Conservation (phyloP, 164 flowering plant genomes). For the Santalum album region DNA sequence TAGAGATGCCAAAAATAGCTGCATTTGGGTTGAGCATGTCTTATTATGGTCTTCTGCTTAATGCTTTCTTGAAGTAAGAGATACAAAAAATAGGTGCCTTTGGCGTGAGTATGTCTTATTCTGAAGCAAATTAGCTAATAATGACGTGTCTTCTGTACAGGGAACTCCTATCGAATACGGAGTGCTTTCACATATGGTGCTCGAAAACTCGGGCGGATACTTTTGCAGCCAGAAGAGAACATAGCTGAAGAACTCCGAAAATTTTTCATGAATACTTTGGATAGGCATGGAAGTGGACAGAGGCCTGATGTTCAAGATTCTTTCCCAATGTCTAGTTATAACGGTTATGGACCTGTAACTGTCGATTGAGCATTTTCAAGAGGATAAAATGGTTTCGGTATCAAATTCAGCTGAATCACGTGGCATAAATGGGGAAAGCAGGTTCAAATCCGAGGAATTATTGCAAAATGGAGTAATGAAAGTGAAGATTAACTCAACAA, state of each 20-base stretch:
- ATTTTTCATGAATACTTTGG: slow-evolving; percentile 49
- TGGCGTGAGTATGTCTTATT: neutral
- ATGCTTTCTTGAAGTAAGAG: too few relatives aligned
- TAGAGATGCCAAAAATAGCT: too few relatives aligned
- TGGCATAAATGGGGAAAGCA: slow-evolving; percentile 3
- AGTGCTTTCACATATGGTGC: slow-evolving; percentile 62
- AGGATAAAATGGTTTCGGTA: slow-evolving; percentile 9
- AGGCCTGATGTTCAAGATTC: slow-evolving; percentile 50
- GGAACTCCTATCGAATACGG: slow-evolving; percentile 53
- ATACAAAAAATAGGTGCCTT: neutral
- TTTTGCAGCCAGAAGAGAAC: slow-evolving; percentile 29
- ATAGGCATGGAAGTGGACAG: slow-evolving; percentile 43
- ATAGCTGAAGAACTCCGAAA: slow-evolving; percentile 31
- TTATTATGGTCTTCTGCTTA: too few relatives aligned
- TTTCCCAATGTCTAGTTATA: slow-evolving; percentile 8
- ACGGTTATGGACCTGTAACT: slow-evolving; percentile 5
- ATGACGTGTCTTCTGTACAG: slow-evolving; percentile 17
- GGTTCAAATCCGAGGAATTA: slow-evolving; percentile 8
- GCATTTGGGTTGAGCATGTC: too few relatives aligned
- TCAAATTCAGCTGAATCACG: slow-evolving; percentile 3
- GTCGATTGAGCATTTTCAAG: slow-evolving; percentile 11
- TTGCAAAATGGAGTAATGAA: slow-evolving; percentile 5
- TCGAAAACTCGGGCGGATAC: slow-evolving; percentile 39
- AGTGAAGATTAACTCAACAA: neutral
- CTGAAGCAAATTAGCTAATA: too few relatives aligned